These are phyloP conservation scores for Nannochloropsis salina DNA, from an alignment of 108 stramenopile species.

Conservation along the genomic window DNA sequence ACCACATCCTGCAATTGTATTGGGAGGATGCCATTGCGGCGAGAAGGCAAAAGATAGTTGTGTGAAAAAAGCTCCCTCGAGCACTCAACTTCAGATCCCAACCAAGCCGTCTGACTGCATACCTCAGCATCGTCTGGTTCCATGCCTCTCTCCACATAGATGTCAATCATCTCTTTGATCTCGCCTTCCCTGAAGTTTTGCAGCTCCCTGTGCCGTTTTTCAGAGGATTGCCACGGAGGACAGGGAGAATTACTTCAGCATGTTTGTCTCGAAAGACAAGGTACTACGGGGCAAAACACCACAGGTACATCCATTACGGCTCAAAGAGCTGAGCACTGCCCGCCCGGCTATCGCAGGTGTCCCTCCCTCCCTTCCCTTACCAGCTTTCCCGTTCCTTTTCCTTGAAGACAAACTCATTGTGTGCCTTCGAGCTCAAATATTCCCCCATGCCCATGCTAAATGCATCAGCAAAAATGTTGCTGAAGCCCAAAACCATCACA, in stretches of 20 bases:
- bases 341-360: too few relatives aligned
- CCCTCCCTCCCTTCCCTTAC: conserved; percentile 56
- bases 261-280: background rate
- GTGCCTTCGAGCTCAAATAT: conserved; percentile 87
- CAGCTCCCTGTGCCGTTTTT: conserved; percentile 6
- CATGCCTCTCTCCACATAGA: conserved; percentile 43
- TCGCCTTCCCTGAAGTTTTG: conserved; percentile 24
- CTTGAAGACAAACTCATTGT: conserved; percentile 84
- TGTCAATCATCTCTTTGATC: conserved; percentile 42
- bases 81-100: background rate
- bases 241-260: background rate
- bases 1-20: conserved; percentile 27
- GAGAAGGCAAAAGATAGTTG: background rate
- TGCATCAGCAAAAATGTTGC: conserved; percentile 93
- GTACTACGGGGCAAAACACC: background rate
- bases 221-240: background rate
- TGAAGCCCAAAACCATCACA: conserved; percentile 89
- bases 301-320: background rate
- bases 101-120: background rate
- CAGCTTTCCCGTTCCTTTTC: conserved; percentile 83
- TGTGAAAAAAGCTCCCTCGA: background rate
- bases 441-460: conserved; percentile 96
- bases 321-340: background rate
- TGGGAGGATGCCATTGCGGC: background rate
- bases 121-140: conserved; percentile 40